phyloP scores from a whole-genome alignment of 2,329 filamentous ascomycete genomes.

The Macrophomina pseudophaseolina region DNA sequence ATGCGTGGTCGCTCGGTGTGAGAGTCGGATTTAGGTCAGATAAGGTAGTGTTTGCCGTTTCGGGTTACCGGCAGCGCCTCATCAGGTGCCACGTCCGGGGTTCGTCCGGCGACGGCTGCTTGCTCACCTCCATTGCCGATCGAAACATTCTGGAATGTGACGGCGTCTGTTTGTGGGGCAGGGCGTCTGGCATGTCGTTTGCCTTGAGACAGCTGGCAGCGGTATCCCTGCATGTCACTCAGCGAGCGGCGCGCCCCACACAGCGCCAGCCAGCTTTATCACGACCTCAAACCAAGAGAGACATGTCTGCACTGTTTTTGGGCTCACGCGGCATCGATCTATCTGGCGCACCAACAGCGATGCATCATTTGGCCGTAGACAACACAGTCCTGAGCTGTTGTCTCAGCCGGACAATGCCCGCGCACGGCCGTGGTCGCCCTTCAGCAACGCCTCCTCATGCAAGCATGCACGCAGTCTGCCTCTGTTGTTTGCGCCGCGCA shows the following conservation, averaged over 20 bases:
- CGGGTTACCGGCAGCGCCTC: too few relatives aligned
- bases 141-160: neutral
- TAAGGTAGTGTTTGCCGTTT: too few relatives aligned
- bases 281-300: neutral
- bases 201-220: neutral
- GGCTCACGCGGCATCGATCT: neutral
- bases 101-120: too few relatives aligned
- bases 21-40: too few relatives aligned
- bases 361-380: neutral
- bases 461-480: constrained; percentile 1
- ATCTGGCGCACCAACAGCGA: neutral
- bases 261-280: neutral
- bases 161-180: neutral
- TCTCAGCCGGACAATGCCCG: neutral
- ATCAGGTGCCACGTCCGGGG: too few relatives aligned
- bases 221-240: neutral
- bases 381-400: neutral
- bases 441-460: neutral
- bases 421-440: neutral
- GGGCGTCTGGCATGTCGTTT: neutral
- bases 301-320: neutral
- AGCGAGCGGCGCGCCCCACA: neutral
- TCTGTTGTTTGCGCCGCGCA: neutral
- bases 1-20: too few relatives aligned
- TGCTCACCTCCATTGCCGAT: too few relatives aligned